phyloP scores from a whole-genome alignment of 306 rosid species.

The Geum urbanum region DNA sequence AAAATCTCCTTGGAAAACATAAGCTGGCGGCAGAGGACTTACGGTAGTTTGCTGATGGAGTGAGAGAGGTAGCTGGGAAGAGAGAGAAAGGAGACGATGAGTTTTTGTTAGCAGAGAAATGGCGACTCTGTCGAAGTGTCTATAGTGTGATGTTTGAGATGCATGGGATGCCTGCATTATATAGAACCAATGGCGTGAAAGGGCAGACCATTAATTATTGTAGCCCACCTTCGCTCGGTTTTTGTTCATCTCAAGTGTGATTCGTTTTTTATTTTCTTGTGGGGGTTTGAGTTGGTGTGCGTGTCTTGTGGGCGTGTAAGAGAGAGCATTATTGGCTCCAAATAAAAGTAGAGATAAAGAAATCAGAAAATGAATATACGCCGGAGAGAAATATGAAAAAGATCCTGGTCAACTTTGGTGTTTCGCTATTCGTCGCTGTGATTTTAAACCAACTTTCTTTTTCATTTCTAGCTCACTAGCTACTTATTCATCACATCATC shows the following conservation, averaged over 20 bases:
- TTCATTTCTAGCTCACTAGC: too few relatives aligned
- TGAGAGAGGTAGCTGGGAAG: background rate
- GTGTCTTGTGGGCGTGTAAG: background rate
- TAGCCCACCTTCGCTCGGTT: background rate
- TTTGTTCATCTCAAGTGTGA: background rate
- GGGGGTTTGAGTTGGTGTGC: slow-evolving; percentile 1
- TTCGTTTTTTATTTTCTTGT: background rate
- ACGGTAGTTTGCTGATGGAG: background rate
- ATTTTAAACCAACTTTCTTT: too few relatives aligned
- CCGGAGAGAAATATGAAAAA: background rate
- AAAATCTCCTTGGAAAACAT: background rate
- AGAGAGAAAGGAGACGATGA: background rate
- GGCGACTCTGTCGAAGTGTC: too few relatives aligned
- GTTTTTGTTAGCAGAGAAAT: background rate
- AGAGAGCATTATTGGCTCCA: background rate
- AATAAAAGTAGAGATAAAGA: background rate
- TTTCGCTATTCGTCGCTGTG: background rate
- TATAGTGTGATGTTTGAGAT: background rate
- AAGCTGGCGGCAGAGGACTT: background rate
- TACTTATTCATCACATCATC: too few relatives aligned
- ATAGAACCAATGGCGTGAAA: background rate
- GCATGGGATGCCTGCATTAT: background rate
- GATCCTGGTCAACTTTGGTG: slow-evolving; percentile 2
- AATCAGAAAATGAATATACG: background rate
- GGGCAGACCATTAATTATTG: background rate